These are phyloP conservation scores for Oryza punctata DNA, from an alignment of 176 grass and related monocot species.

Conservation along the genomic window DNA sequence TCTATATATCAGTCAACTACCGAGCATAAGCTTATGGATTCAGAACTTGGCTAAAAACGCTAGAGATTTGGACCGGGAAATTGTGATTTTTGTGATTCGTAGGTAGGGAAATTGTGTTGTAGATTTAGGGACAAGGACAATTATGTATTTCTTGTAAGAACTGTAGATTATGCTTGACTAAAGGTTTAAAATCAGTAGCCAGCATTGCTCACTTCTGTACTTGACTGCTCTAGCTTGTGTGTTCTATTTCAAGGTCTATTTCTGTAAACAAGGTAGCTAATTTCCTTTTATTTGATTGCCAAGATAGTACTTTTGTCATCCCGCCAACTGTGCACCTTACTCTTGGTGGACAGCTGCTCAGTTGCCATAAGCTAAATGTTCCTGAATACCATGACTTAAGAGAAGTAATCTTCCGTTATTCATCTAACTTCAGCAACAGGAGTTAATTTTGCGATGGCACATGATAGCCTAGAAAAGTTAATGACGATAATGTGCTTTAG, in stretches of 20 bases:
- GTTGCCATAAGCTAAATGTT: neutral
- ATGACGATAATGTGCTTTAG: neutral
- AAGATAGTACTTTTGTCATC: neutral
- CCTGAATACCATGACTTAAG: neutral
- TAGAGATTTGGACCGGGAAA: neutral
- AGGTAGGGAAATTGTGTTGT: neutral
- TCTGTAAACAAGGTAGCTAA: neutral
- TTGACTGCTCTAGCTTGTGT: neutral
- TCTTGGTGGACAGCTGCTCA: neutral
- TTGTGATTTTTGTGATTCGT: neutral
- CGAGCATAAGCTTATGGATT: slow-evolving; percentile 7
- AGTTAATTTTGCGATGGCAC: slow-evolving; percentile 4
- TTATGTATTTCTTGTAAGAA: neutral
- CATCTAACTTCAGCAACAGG: neutral
- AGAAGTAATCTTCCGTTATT: neutral
- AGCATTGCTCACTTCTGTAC: neutral
- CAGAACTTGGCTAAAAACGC: neutral
- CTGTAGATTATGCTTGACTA: neutral
- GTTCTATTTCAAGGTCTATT: neutral
- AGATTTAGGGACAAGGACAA: neutral
- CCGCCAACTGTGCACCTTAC: neutral
- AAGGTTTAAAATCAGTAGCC: neutral
- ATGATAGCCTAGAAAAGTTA: slow-evolving; percentile 4
- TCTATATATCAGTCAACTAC: neutral
- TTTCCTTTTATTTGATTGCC: neutral